Evolutionary conservation across 164 flowering plant species (phyloP).

Genomic region (Magnolia changhungtana): DNA sequence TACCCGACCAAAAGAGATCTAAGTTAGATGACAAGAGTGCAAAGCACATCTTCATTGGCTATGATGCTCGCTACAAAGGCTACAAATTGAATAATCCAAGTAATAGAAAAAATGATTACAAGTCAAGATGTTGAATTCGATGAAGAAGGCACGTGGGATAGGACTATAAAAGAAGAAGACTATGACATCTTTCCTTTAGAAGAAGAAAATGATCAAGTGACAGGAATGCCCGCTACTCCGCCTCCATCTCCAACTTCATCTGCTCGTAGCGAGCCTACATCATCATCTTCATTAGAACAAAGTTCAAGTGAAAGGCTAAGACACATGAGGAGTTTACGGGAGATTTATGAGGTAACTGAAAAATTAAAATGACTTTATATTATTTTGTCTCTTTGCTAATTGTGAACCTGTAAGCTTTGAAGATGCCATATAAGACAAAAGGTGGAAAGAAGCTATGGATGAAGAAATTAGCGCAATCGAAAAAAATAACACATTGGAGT

Average conservation of each 20-base stretch:
- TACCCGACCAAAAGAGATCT: neutral
- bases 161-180: neutral
- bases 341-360: neutral
- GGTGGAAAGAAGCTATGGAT: neutral
- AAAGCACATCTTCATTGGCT: neutral
- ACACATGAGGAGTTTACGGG: no score
- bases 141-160: neutral
- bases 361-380: neutral
- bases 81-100: neutral
- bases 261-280: neutral
- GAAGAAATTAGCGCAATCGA: neutral
- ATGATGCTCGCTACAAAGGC: neutral
- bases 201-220: neutral
- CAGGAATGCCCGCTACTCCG: neutral
- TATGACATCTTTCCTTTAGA: neutral
- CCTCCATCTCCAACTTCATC: neutral
- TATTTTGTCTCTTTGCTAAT: neutral
- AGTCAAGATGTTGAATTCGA: neutral
- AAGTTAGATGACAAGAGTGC: neutral
- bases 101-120: neutral
- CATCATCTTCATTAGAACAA: neutral
- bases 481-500: neutral
- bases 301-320: no score
- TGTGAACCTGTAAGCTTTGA: neutral
- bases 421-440: neutral